Percentiles rank a stretch among this genome's conserved stretches.
phyloP scores from a whole-genome alignment of 2,329 filamentous ascomycete species.

The Penicillium sp. region DNA sequence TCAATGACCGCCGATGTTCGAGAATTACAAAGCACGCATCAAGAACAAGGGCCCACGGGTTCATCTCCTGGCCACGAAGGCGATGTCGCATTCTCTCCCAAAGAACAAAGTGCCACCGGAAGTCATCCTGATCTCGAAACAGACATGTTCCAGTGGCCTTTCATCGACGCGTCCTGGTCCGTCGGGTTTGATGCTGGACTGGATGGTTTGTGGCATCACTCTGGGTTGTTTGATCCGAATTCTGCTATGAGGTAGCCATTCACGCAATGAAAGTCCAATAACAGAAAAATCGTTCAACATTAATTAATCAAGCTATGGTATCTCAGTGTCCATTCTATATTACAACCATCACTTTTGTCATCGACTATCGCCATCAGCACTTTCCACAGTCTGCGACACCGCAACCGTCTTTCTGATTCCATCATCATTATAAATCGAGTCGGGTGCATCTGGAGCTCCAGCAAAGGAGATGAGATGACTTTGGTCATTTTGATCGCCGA shows the following conservation, averaged over 20 bases:
- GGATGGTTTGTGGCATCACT: conserved; percentile 40
- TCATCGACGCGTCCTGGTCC: conserved; percentile 46
- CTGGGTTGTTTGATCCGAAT: conserved; percentile 26
- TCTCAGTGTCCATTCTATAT: neutral
- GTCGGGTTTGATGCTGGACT: conserved; percentile 42
- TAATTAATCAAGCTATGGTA: neutral
- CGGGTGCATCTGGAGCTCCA: conserved; percentile 29
- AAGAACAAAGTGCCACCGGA: conserved; percentile 14
- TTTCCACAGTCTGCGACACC: conserved; percentile 29
- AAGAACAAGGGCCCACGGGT: conserved; percentile 3
- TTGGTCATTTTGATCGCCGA: conserved; percentile 41
- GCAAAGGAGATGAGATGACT: conserved; percentile 42
- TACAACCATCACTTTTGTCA: conserved; percentile 9
- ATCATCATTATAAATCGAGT: conserved; percentile 21
- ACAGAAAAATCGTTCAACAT: neutral
- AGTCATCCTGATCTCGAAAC: conserved; percentile 39
- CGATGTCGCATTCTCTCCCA: conserved; percentile 9
- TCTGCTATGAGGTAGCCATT: conserved; percentile 14
- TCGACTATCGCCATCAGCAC: conserved; percentile 13
- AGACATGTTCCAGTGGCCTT: conserved; percentile 48
- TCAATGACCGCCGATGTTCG: conserved; percentile 23
- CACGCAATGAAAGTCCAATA: neutral
- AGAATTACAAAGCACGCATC: conserved; percentile 17
- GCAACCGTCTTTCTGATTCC: conserved; percentile 32
- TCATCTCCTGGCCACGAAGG: conserved; percentile 20